A percentile compares a stretch with the other conserved stretches of the same genome.
Evolutionary conservation across 1,284 basidiomycete genomes (phyloP).

Genomic region (Austroboletus novae-zelandiae): DNA sequence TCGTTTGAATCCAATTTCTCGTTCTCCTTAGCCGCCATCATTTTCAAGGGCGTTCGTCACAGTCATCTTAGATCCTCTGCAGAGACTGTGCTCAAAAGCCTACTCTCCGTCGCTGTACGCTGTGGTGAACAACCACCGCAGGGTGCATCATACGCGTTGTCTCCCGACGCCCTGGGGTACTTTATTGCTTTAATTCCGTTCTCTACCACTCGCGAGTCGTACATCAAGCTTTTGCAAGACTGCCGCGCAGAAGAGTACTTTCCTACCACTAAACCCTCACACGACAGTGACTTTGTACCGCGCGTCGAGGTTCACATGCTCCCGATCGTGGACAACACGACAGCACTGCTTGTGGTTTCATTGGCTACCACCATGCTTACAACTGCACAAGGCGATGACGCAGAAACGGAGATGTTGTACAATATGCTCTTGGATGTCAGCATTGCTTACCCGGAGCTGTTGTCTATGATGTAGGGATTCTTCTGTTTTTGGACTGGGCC

Average conservation of each 20-base stretch:
- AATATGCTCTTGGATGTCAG: slow-evolving; percentile 76
- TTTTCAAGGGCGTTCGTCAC: slow-evolving; percentile 84
- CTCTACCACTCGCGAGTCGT: slow-evolving; percentile 55
- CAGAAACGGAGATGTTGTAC: slow-evolving; percentile 81
- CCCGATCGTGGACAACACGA: slow-evolving; percentile 63
- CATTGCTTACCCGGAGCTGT: slow-evolving; percentile 65
- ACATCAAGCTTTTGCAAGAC: slow-evolving; percentile 59
- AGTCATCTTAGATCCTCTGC: slow-evolving; percentile 60
- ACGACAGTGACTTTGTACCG: slow-evolving; percentile 51
- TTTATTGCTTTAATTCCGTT: slow-evolving; percentile 79
- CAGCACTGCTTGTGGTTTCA: slow-evolving; percentile 72
- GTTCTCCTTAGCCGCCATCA: slow-evolving; percentile 76
- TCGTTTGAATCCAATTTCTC: slow-evolving; percentile 81
- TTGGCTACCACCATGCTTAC: slow-evolving; percentile 76
- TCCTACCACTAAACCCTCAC: slow-evolving; percentile 37
- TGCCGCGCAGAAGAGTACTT: slow-evolving; percentile 53
- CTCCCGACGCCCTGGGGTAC: slow-evolving; percentile 70
- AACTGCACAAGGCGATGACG: slow-evolving; percentile 78
- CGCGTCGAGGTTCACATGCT: slow-evolving; percentile 57
- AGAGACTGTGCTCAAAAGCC: slow-evolving; percentile 52
- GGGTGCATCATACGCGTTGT: slow-evolving; percentile 44
- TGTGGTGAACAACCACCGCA: slow-evolving; percentile 40
- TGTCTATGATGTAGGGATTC: slow-evolving; percentile 67
- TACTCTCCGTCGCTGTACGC: slow-evolving; percentile 56
- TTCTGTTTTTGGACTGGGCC: slow-evolving; percentile 5